Evolutionary conservation across 2,329 filamentous ascomycete genomes (phyloP), one percentile per base, ranked within the genome.

Genomic region (Penicillium brasilianum): DNA sequence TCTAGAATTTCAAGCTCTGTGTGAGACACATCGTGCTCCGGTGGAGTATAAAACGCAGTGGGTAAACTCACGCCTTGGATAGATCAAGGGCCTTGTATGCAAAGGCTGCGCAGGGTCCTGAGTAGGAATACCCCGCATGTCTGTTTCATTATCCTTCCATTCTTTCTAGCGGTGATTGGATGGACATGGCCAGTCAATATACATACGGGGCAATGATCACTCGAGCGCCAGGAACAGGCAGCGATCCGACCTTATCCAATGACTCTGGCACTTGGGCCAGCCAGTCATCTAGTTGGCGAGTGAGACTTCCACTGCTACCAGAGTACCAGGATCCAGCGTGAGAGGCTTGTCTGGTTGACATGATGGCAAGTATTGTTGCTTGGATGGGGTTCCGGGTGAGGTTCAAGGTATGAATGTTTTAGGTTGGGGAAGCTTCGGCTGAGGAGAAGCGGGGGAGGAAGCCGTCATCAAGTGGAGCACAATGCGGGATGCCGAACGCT

Each of bases 241-340:
- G 71, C 5, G 79, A 75, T 14, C 85, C 85, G 60, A 88, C 81
- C 48, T 84, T 87, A 34, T 89, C 82, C 43, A 95, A 79, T 1
- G 84, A 83, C 52, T 82, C 76, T 2, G 91, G 90, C 8, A 97
- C 93, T 39, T 85, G 80, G 39, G 80, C 81, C n/a, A 98, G 84
- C 84, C 88, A 97, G 53, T 78, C 77, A 59, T 95, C 87, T 5
- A 99, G 88, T 78, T 96, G 84, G 7, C 74, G 70, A 3, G 85
- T 85, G 54, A 98, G 85, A n/a, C 78, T 76, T 1, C 76, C 73
- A 6, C 84, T 79, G 61, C 87, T 83, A 52, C 83, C 83, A 7
- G 88, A 83, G 75, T 99, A 99, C 95, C 95, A 99, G 18, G 88
- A 90, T 41, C 91, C 91, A 22, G 94, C 93, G 76, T 98, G 95